Evolutionary conservation across 495 filamentous ascomycete species (phyloP), one percentile per base, ranked within the genome.

Genomic region (Cudoniella acicularis): DNA sequence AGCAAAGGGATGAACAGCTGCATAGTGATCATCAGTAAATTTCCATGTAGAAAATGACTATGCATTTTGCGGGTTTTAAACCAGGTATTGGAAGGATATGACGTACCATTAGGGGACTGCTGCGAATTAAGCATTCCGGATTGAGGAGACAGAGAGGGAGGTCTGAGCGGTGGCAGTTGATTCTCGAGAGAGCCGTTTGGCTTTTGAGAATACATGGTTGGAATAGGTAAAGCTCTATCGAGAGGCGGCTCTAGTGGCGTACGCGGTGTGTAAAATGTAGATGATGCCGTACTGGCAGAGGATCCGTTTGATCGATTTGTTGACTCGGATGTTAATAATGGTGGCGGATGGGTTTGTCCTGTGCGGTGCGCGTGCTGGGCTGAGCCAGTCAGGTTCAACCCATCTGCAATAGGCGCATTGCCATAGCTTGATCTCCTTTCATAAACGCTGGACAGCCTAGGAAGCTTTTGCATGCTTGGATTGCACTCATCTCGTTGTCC

Each of bases 101-200:
- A 54, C 62, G 26, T 68, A 65, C 62, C 26, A 26, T 60, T 65
- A 30, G 62, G 63, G 20, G 57, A 62, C 17, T 66, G 49, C 22
- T 64, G 61, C 18, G 52, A 21, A 26, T 49, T 47, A 23, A 27
- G 1, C 9, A 60, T 23, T 2, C 49, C 46, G 22, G 61, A 27
- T 57, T 60, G 62, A 10, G 67, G 67, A n/a, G 67, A 69, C 40
- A 63, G 25, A 46, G 67, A 66, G 22, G 66, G 50, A 17, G 60
- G 60, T 40, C 64, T 54, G 0, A 69, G 24, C 10, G 67, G 64
- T 1, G 67, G 62, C 13, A 69, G 59, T 30, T 69, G 64, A 23
- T 57, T 60, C 1, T 69, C 66, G 42, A 36, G 64, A n/a, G 21
- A 56, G 11, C 42, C 52, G 20, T 45, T 20, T 9, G 54, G 49